Conservation (phyloP, 2,329 filamentous ascomycete genomes). For the Arthrinium phaeospermum region DNA sequence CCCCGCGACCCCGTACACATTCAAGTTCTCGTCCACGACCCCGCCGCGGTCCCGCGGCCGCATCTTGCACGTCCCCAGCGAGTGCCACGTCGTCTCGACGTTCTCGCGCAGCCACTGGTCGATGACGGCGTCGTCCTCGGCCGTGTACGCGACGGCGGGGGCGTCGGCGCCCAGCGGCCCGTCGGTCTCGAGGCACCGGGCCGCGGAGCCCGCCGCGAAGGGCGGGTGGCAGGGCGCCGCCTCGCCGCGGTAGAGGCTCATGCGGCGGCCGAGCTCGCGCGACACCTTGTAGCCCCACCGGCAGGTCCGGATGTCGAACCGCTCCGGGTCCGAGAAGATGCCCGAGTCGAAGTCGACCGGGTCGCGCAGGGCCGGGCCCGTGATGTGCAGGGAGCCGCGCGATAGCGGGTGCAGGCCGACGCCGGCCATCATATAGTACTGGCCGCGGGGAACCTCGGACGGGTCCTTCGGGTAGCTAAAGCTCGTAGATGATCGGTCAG, state of each 20-base stretch:
- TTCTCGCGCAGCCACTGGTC: conserved; percentile 42
- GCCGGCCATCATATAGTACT: conserved; percentile 57
- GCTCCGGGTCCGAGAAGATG: conserved; percentile 55
- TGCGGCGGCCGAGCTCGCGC: conserved; percentile 65
- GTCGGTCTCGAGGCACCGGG: conserved; percentile 40
- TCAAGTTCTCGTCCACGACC: conserved; percentile 43
- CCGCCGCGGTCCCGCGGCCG: conserved; percentile 39
- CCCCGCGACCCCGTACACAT: conserved; percentile 42
- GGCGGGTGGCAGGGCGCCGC: conserved; percentile 48
- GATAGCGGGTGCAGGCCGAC: conserved; percentile 66
- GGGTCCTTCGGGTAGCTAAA: conserved; percentile 29
- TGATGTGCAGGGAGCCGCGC: conserved; percentile 66
- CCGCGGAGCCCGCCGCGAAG: conserved; percentile 49
- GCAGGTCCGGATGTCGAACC: conserved; percentile 60
- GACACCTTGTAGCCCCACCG: conserved; percentile 69
- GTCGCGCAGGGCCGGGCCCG: conserved; percentile 45
- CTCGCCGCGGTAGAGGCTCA: conserved; percentile 56
- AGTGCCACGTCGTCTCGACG: conserved; percentile 45
- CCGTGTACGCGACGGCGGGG: conserved; percentile 51
- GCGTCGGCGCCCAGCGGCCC: conserved; percentile 25
- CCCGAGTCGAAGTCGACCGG: conserved; percentile 62
- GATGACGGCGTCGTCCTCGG: conserved; percentile 50
- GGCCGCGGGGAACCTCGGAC: conserved; percentile 30
- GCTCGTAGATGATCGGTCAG: background rate
- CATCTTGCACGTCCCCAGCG: conserved; percentile 45